Evolutionary conservation across 768 basidiomycete species (phyloP), one percentile per base, ranked within the genome.

Genomic region (Lactifluus hygrophoroides): DNA sequence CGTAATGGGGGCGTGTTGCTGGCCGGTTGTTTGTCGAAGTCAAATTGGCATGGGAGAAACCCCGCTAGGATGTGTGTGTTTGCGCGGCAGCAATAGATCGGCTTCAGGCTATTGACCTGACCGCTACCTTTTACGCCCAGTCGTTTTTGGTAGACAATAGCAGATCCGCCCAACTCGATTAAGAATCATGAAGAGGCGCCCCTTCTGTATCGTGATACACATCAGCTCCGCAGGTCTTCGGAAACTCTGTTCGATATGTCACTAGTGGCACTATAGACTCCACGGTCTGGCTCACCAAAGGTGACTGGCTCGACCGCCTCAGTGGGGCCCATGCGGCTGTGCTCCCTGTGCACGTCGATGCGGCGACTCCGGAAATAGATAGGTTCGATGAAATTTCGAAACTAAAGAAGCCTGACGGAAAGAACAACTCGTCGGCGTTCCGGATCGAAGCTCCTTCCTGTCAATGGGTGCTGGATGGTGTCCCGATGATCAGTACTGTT

Each of bases 251-350:
- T 42, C 37, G 21, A 45, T 51, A 50, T 45, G 56, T 58, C n/a
- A n/a, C n/a, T n/a, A n/a, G n/a, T n/a, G n/a, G n/a, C 42, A 28
- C n/a, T 51, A 27, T 17, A 23, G 47, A n/a, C n/a, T 49, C 58
- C 47, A 37, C 6, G n/a, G 7, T n/a, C 42, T 44, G 58, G 54
- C 58, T 60, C 48, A 25, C 21, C n/a, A 13, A 35, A 44, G 46
- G 32, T 49, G 27, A 23, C 30, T 35, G 27, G 19, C 42, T 17
- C 32, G 48, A 43, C 44, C 44, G 6, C 27, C 23, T 43, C 16
- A 27, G 38, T 54, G 45, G n/a, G 30, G 45, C 16, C 47, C 42
- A 49, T 50, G 58, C 52, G 54, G 58, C 55, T 56, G 55, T 56
- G 55, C 55, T 49, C 5, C 46, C 58, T 59, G 53, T 44, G 58